Evolutionary conservation across 768 basidiomycete species (phyloP).

Genomic region (Tephrocybe sp.): DNA sequence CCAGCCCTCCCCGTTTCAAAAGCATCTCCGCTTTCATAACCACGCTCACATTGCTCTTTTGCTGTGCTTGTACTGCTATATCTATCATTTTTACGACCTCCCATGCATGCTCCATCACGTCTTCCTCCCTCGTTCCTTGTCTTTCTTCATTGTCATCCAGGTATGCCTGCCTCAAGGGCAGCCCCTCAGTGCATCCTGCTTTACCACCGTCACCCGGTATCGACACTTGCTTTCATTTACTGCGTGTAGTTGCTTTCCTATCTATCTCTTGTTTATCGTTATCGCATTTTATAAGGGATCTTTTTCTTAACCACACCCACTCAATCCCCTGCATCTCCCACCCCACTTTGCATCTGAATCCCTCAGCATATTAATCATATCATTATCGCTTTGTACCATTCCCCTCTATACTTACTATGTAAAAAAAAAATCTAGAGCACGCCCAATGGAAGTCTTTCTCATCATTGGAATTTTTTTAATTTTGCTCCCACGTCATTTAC

Average conservation of each 20-base stretch:
- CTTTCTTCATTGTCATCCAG: not conserved
- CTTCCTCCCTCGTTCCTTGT: constrained; percentile 1
- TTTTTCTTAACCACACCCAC: not conserved
- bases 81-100: constrained; percentile 13
- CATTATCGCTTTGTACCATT: constrained; percentile 14
- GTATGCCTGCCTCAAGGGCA: constrained; percentile 1
- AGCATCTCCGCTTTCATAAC: constrained; percentile 1
- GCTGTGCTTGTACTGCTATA: constrained; percentile 16
- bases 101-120: not conserved
- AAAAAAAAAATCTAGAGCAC: not conserved
- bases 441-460: not conserved
- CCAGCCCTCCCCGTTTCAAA: not conserved
- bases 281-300: constrained; percentile 15
- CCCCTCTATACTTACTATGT: not conserved
- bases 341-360: too few species aligned
- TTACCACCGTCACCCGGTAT: constrained; percentile 13
- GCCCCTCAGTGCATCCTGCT: not conserved
- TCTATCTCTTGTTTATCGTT: constrained; percentile 39
- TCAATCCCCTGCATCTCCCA: constrained; percentile 6
- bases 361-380: constrained; percentile 13
- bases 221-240: constrained; percentile 46
- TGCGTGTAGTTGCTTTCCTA: constrained; percentile 55
- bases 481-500: not conserved
- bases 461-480: not conserved
- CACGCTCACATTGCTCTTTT: not conserved